Evolutionary conservation across 768 basidiomycete species (phyloP), one percentile per base, ranked within the genome.

Genomic region (Chalciporus pseudorubinellus): DNA sequence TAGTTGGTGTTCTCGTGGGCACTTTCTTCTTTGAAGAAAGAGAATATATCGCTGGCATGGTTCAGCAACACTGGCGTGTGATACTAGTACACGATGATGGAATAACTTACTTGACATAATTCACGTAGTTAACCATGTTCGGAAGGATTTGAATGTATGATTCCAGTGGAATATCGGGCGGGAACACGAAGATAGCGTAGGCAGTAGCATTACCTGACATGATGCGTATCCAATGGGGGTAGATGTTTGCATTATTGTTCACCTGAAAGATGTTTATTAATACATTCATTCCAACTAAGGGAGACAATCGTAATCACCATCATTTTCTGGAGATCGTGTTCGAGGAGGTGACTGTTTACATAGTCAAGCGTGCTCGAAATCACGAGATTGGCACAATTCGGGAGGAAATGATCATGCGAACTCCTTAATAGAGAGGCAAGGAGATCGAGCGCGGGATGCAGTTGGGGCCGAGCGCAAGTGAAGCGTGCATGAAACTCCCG

Each of bases 131-230:
- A 24, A 51, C 43, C 50, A 51, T 51, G 26, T 38, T 51, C 16
- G 43, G 50, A 26, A 51, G 26, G 24, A 51, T 51, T 51, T 51
- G 50, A 3, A 51, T n/a, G 19, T 51, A 51, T 3, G 50, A 45
- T 7, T 26, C 20, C 5, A 45, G n/a, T 16, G 50, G 50, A 22
- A 51, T 45, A 13, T 44, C 36, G 6, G 50, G 50, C 18, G 43
- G 50, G n/a, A 51, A 51, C 16, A 43, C 45, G 45, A 51, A 51
- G 24, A 51, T 44, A 13, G 45, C 50, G 22, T 39, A 45, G 19
- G 34, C 42, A 7, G 43, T 45, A 3, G 50, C 45, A 10, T 39
- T 26, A 1, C 50, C 50, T 43, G 39, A 45, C 43, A 51, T 16
- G 14, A 43, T 51, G 20, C 50, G 50, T 29, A 45, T 9, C 50